Conservation (phyloP, 2,329 filamentous ascomycete genomes). For the Trichoderma sp. region DNA sequence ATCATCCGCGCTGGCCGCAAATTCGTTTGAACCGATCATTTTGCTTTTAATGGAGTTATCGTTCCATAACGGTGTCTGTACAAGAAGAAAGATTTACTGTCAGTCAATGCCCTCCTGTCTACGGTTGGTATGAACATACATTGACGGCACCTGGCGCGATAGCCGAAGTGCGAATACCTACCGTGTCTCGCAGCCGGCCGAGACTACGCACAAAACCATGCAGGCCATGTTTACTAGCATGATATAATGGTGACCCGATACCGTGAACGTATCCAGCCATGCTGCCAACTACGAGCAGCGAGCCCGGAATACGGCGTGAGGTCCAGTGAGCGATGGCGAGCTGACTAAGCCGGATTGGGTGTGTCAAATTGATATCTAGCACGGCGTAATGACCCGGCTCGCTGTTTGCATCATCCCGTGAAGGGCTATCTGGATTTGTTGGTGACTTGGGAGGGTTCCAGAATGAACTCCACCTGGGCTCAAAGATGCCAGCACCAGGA, state of each 20-base stretch:
- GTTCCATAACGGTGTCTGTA: not conserved
- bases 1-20: not conserved
- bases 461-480: slow-evolving; percentile 5
- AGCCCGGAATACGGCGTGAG: not conserved
- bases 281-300: not conserved
- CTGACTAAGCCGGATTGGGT: not conserved
- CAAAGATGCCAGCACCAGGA: not conserved
- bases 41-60: not conserved
- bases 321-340: slow-evolving; percentile 4
- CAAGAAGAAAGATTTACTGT: not conserved
- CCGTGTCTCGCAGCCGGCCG: slow-evolving; percentile 2
- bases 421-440: slow-evolving; percentile 10
- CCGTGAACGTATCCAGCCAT: slow-evolving; percentile 9
- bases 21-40: not conserved
- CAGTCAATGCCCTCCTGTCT: not conserved
- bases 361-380: not conserved
- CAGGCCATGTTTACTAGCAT: slow-evolving; percentile 9
- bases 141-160: slow-evolving; percentile 3
- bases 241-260: slow-evolving; percentile 8
- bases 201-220: slow-evolving; percentile 9
- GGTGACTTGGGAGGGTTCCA: not conserved
- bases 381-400: slow-evolving; percentile 5
- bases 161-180: not conserved
- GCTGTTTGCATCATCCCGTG: not conserved
- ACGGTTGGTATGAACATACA: not conserved